Base-by-base conservation (phyloP, 83 land plant species). In the Thuja plicata region DNA sequence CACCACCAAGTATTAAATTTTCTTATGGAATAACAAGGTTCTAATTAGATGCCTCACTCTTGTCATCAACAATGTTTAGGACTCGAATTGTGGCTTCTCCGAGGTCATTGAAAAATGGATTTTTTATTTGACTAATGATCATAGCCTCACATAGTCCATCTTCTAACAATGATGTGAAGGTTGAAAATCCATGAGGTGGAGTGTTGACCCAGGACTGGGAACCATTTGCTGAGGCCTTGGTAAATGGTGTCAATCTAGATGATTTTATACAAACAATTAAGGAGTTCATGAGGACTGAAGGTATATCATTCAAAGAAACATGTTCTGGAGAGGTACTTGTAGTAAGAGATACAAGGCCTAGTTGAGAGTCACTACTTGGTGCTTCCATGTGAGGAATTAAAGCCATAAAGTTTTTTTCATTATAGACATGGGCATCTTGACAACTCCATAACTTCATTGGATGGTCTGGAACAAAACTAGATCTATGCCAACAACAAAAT, bases 21-120 rank as follows among this genome's bases (percentile, higher is more conserved):
- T 93, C 98, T 8, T 97, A 98, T 90, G 99, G 99, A 27, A 98
- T 99, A 3, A 92, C 99, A 0, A 99, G 99, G 35, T 98, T 98
- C 89, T 88, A 99, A 27, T 90, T 93, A 8, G 95, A 96, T 82
- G 97, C 95, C 3, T 88, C 94, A 70, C 34, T 94, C 24, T 92
- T 98, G 9, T 83, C 89, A 77, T 93, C 99, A 37, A 93, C 97
- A 21, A 92, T 94, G 87, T 96, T 93, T 91, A 90, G 99, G 43
- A 92, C 94, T 27, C 97, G 99, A 17, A 92, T 98, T 27, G 55
- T 97, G 88, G 96, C 99, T n/a, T 97, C 96, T 13, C 86, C 96
- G 88, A 84, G 99, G 85, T 93, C 99, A 0, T 60, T 97, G n/a
- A 89, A 92, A 88, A 95, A 96, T 5, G 85, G 90, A 70, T 89